phyloP scores from a whole-genome alignment of 345 rosid genomes.

The Trapa bicornis region DNA sequence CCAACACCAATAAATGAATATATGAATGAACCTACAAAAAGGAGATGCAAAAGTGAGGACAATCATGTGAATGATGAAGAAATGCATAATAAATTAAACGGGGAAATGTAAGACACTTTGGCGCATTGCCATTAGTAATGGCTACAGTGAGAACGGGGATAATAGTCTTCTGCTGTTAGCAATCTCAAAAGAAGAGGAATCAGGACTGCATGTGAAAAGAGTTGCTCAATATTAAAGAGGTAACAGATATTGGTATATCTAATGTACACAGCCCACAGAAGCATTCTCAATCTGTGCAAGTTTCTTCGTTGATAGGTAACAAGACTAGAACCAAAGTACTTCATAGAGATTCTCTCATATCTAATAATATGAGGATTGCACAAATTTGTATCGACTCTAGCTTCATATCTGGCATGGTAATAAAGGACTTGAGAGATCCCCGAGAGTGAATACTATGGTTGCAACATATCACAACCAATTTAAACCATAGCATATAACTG shows the following conservation, averaged over 20 bases:
- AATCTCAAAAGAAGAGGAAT: not conserved
- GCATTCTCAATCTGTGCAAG: not conserved
- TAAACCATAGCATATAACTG: not conserved
- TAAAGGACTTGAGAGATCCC: not conserved
- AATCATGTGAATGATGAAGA: not conserved
- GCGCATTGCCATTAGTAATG: not conserved
- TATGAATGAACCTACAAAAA: constrained; percentile 78
- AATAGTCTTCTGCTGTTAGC: not conserved
- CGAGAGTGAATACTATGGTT: not conserved
- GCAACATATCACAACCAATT: not conserved
- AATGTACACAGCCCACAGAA: not conserved
- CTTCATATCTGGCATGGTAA: not conserved
- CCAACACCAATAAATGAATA: constrained; percentile 83
- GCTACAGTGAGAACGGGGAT: not conserved
- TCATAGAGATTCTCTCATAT: not conserved
- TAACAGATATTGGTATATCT: not conserved
- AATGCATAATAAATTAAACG: not conserved
- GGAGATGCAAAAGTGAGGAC: not conserved
- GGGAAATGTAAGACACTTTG: not conserved
- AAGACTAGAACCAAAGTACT: not conserved
- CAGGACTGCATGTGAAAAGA: not conserved
- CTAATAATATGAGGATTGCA: not conserved
- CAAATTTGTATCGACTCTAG: not conserved
- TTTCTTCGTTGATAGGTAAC: not conserved
- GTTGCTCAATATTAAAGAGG: not conserved